Percentiles rank a stretch among this genome's conserved stretches.
Conservation (phyloP, 345 rosid genomes). For the Chamaenerion angustifolium region DNA sequence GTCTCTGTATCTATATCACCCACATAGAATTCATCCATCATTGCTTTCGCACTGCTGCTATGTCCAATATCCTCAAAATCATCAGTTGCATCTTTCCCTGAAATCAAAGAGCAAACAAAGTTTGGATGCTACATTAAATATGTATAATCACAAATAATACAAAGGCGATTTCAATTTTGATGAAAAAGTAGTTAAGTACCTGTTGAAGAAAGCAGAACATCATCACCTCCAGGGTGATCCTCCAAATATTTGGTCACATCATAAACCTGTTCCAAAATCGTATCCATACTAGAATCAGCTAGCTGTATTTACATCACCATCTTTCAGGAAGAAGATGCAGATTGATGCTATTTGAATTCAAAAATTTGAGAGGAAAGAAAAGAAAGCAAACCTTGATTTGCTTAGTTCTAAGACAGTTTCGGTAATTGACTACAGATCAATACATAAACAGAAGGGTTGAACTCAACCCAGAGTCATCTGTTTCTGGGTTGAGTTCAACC, state of each 20-base stretch:
- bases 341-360: no score
- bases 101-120: neutral
- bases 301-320: neutral
- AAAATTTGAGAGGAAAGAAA: neutral
- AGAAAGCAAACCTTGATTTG: no score
- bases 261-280: slow-evolving; percentile 30
- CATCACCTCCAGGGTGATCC: slow-evolving; percentile 83
- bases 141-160: no score
- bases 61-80: no score
- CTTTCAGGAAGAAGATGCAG: no score
- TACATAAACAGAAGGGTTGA: no score
- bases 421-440: no score
- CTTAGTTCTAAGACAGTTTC: no score
- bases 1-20: slow-evolving; percentile 61
- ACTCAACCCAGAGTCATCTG: no score
- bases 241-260: slow-evolving; percentile 67
- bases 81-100: slow-evolving; percentile 96
- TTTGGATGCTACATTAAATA: no score
- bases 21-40: slow-evolving; percentile 78
- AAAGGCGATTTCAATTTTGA: no score
- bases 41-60: slow-evolving; percentile 61
- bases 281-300: neutral
- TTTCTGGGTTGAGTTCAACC: no score
- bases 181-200: slow-evolving; percentile 29
- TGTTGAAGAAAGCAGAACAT: slow-evolving; percentile 50